A percentile compares a stretch with the other conserved stretches of the same genome.
Evolutionary conservation across 495 filamentous ascomycete genomes (phyloP).

Genomic region (Talaromyces ruber): DNA sequence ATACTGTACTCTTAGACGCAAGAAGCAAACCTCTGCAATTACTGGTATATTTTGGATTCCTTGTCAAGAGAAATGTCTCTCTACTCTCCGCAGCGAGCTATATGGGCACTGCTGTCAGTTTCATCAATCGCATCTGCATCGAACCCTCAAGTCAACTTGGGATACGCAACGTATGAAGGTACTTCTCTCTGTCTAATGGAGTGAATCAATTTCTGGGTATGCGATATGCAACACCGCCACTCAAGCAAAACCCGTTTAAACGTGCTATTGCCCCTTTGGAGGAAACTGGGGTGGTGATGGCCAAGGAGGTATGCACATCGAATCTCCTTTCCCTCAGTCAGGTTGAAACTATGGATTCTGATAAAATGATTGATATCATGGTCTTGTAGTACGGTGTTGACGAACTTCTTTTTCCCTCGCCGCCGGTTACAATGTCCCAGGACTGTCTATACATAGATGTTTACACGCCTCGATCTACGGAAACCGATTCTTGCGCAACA

Average conservation of each 20-base stretch:
- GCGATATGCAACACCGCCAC: conserved; percentile 48
- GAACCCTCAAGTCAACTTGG: too few relatives aligned
- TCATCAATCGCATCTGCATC: too few relatives aligned
- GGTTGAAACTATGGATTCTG: background rate
- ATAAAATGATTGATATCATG: background rate
- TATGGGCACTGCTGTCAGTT: too few relatives aligned
- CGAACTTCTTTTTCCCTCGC: background rate
- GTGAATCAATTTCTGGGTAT: conserved; percentile 54
- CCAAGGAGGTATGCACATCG: conserved; percentile 16
- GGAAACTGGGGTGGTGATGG: too few relatives aligned
- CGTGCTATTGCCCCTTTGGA: too few relatives aligned
- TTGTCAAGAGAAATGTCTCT: too few relatives aligned
- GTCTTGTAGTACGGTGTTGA: background rate
- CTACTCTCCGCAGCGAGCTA: too few relatives aligned
- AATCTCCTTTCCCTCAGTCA: conserved; percentile 36
- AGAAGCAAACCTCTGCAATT: too few relatives aligned
- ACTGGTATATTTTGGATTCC: too few relatives aligned
- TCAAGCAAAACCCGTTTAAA: conserved; percentile 16
- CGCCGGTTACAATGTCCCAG: background rate
- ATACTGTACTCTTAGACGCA: too few relatives aligned
- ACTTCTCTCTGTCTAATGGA: background rate
- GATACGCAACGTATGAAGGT: too few relatives aligned
- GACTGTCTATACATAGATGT: background rate
- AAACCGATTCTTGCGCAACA: background rate
- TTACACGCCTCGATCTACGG: background rate